Percentiles rank a stretch among this genome's conserved stretches.
Evolutionary conservation across 1,284 basidiomycete genomes (phyloP).

Genomic region (Rhodotorula sp.): DNA sequence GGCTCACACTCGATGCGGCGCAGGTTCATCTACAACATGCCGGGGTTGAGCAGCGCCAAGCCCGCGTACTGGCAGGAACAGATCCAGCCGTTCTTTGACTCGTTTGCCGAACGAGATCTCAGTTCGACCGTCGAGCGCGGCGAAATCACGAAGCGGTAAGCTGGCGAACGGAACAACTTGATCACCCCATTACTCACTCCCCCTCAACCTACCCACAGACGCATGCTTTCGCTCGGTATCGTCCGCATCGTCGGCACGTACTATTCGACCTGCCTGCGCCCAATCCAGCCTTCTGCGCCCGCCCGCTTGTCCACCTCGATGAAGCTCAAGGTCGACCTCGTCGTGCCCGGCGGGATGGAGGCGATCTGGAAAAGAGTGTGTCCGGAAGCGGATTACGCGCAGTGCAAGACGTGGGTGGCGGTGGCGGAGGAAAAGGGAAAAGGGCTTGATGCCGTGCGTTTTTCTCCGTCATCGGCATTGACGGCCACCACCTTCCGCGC

Average conservation of each 20-base stretch:
- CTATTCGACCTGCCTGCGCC: slow-evolving; percentile 17
- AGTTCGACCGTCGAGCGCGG: slow-evolving; percentile 30
- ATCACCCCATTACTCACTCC: too few species aligned
- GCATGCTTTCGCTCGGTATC: slow-evolving; percentile 35
- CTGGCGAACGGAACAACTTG: background rate
- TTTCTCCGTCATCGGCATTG: background rate
- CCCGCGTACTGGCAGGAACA: slow-evolving; percentile 33
- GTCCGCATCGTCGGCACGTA: slow-evolving; percentile 39
- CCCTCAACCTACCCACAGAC: background rate
- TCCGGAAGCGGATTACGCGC: slow-evolving; percentile 1
- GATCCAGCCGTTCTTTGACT: slow-evolving; percentile 37
- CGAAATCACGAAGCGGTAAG: slow-evolving; percentile 38
- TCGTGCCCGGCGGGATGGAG: slow-evolving; percentile 36
- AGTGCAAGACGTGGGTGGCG: slow-evolving; percentile 29
- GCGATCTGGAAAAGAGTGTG: slow-evolving; percentile 12
- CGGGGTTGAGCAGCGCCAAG: slow-evolving; percentile 26
- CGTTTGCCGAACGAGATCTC: slow-evolving; percentile 36
- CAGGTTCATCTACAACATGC: slow-evolving; percentile 36
- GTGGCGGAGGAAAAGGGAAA: slow-evolving; percentile 15
- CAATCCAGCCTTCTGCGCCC: slow-evolving; percentile 13
- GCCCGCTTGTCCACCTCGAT: slow-evolving; percentile 19
- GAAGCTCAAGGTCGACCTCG: slow-evolving; percentile 27
- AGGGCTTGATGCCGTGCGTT: slow-evolving; percentile 14
- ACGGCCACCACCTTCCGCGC: background rate
- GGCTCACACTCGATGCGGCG: background rate